phyloP scores from a whole-genome alignment of 1,284 basidiomycete species.

The Leccinum angustisporum region DNA sequence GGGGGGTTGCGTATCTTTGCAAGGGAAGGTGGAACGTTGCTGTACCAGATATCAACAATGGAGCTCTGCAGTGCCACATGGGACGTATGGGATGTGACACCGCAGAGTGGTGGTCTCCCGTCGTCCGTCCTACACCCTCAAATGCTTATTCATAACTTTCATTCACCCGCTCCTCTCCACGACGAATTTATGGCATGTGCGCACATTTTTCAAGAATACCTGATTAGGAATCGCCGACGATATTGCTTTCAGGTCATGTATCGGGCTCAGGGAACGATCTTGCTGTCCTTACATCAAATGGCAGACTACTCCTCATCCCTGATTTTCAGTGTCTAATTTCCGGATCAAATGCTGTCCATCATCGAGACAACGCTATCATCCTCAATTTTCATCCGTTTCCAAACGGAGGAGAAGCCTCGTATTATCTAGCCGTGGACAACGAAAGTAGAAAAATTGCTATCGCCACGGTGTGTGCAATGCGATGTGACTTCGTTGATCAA shows the following conservation, averaged over 20 bases:
- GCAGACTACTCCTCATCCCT: conserved; percentile 50
- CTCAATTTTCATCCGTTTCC: conserved; percentile 41
- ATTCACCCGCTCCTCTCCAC: conserved; percentile 2
- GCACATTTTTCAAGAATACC: conserved; percentile 3
- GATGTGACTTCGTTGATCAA: not conserved
- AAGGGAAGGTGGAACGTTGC: conserved; percentile 44
- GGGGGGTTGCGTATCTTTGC: conserved; percentile 52
- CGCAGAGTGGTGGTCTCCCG: conserved; percentile 22
- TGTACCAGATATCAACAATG: conserved; percentile 43
- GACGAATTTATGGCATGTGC: conserved; percentile 32
- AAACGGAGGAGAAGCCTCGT: conserved; percentile 25
- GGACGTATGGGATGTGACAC: conserved; percentile 23
- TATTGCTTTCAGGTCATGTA: conserved; percentile 51
- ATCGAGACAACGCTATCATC: conserved; percentile 42
- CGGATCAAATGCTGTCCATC: conserved; percentile 26
- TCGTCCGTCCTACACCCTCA: conserved; percentile 21
- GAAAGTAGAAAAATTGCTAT: conserved; percentile 45
- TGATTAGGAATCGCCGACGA: conserved; percentile 4
- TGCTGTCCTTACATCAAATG: conserved; percentile 44
- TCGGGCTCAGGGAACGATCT: conserved; percentile 58
- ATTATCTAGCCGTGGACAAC: conserved; percentile 54
- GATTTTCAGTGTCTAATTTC: conserved; percentile 48
- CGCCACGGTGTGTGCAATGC: conserved; percentile 44
- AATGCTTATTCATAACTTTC: conserved; percentile 15
- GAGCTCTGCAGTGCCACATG: conserved; percentile 30